phyloP scores from a whole-genome alignment of 164 flowering plant species.

The Magnolia sinica region DNA sequence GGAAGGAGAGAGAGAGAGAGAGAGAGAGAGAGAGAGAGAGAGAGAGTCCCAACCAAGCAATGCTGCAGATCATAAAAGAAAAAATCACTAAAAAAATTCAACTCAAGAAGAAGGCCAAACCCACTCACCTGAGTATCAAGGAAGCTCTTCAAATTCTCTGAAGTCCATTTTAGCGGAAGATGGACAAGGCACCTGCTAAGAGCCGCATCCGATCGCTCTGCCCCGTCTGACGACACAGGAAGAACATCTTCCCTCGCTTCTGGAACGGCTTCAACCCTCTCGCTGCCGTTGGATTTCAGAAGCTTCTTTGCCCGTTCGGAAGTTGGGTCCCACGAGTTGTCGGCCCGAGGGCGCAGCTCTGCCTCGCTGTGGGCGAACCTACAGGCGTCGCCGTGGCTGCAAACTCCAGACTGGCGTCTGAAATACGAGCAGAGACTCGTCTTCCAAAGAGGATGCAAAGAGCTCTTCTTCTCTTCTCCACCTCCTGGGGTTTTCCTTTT shows the following conservation, averaged over 20 bases:
- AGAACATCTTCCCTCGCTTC: constrained; percentile 42
- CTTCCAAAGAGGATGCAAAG: constrained; percentile 59
- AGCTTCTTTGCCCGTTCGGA: constrained; percentile 81
- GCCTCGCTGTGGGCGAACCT: constrained; percentile 84
- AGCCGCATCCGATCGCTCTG: constrained; percentile 19
- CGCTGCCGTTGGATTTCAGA: constrained; percentile 32
- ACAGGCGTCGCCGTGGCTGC: constrained; percentile 79
- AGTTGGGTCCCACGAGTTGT: constrained; percentile 92
- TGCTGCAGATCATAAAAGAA: neutral
- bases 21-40: neutral
- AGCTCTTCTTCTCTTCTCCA: constrained; percentile 12
- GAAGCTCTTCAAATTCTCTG: constrained; percentile 59
- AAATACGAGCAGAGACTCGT: constrained; percentile 87
- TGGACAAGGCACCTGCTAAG: constrained; percentile 66
- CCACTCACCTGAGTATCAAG: constrained; percentile 48
- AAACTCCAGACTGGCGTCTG: constrained; percentile 44
- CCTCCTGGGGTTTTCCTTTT: constrained; percentile 23
- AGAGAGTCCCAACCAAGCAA: neutral
- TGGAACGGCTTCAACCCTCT: constrained; percentile 15
- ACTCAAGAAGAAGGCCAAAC: neutral
- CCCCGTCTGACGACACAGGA: constrained; percentile 17
- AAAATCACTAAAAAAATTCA: neutral
- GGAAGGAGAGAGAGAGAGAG: no score
- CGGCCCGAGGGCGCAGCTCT: constrained; percentile 75
- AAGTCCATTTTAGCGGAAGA: constrained; percentile 71